Evolutionary conservation across 345 rosid genomes (phyloP).

Genomic region (Heritiera littoralis): DNA sequence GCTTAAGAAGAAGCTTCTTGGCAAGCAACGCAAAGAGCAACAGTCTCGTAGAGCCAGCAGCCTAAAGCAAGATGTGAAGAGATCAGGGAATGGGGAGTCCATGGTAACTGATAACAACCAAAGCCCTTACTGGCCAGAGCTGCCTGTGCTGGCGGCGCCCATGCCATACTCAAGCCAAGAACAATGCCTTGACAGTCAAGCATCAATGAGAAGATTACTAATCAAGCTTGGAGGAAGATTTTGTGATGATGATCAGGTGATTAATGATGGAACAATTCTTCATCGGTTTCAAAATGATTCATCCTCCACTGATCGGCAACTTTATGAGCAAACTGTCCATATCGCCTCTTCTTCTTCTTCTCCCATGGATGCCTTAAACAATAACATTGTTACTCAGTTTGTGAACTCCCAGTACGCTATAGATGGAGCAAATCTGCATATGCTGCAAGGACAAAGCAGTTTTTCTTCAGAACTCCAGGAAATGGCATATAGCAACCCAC

Average conservation of each 20-base stretch:
- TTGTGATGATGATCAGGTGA: constrained; percentile 28
- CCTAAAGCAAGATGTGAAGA: constrained; percentile 38
- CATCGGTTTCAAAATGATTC: constrained; percentile 27
- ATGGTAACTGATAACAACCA: constrained; percentile 28
- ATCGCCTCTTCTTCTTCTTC: constrained; percentile 24
- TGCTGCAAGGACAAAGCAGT: constrained; percentile 35
- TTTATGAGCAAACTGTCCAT: constrained; percentile 30
- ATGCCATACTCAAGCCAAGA: constrained; percentile 40
- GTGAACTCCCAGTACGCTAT: constrained; percentile 21
- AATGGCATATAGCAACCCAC: constrained; percentile 26
- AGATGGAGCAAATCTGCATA: constrained; percentile 26
- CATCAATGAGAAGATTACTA: constrained; percentile 53
- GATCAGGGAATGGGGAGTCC: constrained; percentile 27
- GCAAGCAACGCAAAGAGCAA: constrained; percentile 42
- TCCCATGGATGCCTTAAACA: constrained; percentile 28
- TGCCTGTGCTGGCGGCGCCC: constrained; percentile 41
- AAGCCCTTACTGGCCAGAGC: constrained; percentile 48
- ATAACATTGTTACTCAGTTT: constrained; percentile 22
- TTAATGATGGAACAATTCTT: constrained; percentile 14
- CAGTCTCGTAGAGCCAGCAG: constrained; percentile 35
- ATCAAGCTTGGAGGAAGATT: constrained; percentile 64
- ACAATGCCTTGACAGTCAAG: constrained; percentile 40
- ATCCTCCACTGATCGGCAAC: constrained; percentile 14
- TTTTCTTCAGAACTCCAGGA: constrained; percentile 35
- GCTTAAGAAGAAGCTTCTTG: constrained; percentile 58